phyloP scores from a whole-genome alignment of 495 filamentous ascomycete species.

The Aspergillus sclerotioniger region DNA sequence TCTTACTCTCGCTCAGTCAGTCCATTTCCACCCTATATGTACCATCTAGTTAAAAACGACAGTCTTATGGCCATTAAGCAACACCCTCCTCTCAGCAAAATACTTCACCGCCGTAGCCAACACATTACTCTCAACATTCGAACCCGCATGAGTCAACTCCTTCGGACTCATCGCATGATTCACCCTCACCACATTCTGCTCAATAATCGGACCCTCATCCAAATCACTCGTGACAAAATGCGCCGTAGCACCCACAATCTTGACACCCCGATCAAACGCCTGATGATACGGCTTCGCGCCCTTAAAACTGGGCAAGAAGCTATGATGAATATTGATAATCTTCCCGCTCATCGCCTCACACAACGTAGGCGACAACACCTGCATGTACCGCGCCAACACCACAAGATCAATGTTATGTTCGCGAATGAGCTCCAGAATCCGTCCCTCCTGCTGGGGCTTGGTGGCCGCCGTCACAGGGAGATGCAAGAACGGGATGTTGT shows the following conservation, averaged over 20 bases:
- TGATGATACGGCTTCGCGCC: constrained; percentile 81
- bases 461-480: constrained; percentile 69
- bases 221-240: constrained; percentile 76
- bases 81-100: constrained; percentile 66
- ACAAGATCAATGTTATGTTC: constrained; percentile 67
- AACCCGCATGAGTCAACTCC: constrained; percentile 67
- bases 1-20: too few species aligned
- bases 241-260: constrained; percentile 75
- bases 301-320: constrained; percentile 76
- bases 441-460: constrained; percentile 63
- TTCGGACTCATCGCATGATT: constrained; percentile 69
- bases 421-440: constrained; percentile 62
- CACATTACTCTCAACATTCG: constrained; percentile 73
- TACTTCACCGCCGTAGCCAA: constrained; percentile 71
- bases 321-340: constrained; percentile 83
- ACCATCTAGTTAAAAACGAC: constrained; percentile 60
- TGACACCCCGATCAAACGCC: constrained; percentile 73
- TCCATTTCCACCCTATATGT: too few species aligned
- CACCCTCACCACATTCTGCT: constrained; percentile 69
- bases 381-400: constrained; percentile 80
- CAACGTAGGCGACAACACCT: constrained; percentile 69
- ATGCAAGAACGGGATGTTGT: constrained; percentile 71
- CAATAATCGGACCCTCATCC: constrained; percentile 77
- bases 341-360: constrained; percentile 69
- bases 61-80: constrained; percentile 70